Base-by-base conservation (phyloP, 495 filamentous ascomycete genomes). In the Lasiosphaeris hirsuta region DNA sequence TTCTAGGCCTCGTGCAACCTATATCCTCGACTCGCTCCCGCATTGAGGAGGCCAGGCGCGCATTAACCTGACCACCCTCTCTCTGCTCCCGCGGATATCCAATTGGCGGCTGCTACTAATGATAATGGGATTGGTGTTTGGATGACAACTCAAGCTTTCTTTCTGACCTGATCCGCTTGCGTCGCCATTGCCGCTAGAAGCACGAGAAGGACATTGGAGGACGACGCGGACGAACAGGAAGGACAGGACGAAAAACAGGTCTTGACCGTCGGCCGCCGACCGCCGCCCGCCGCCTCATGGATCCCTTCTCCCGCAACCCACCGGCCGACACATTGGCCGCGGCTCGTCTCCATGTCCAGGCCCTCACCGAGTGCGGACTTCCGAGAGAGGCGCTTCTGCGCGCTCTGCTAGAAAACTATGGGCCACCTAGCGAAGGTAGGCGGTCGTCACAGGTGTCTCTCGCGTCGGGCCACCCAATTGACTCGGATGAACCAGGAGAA, bases 261-360 rank as follows among this genome's bases (percentile, higher is more conserved):
- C 46, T 18, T 23, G 19, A 51, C 49, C 34, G 40, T 17, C 49
- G 49, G 35, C 49, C 46, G 46, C 33, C 36, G 46, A 2, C 23
- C 23, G 23, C 33, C 36, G 46, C 23, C 23, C 23, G 23, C 33
- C 36, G 46, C 35, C 35, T 18, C 34, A 51, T 51, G 49, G 49
- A 51, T 51, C 49, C 49, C 14, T 51, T 51, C 49, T 36, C 35
- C 42, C 10, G 42, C 30, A 75, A 75, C 60, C 75, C 77, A 40
- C 65, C 69, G 13, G 57, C 59, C 63, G 61, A 66, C 56, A 68
- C 58, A 46, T 40, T 69, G 45, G 69, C 65, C 34, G 67, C 64
- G 15, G 69, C 69, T 23, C 62, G 67, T 11, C 65, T 69, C 30
- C 70, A 73, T 23, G 61, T 72, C 13, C 63, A 69, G 50, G 60